Conservation (phyloP, 2,329 filamentous ascomycete species). For the Arthrobotrys iridis region DNA sequence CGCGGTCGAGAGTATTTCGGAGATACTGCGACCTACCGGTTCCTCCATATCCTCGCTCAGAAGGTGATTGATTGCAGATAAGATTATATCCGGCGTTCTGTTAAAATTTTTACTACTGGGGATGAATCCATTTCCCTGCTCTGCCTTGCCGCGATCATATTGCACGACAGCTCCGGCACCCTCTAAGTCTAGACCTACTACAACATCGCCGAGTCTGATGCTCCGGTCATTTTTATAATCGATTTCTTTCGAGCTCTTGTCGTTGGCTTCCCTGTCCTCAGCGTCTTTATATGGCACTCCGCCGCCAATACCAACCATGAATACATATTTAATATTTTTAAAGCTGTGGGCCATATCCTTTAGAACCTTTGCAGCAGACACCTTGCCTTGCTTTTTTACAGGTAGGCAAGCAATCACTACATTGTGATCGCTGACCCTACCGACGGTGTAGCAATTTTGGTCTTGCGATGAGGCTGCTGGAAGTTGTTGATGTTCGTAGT, state of each 20-base stretch:
- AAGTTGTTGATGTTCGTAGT: constrained; percentile 43
- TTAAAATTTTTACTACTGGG: neutral
- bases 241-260: neutral
- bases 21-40: neutral
- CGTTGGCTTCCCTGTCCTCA: neutral
- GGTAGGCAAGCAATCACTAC: constrained; percentile 55
- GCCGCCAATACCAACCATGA: too few relatives aligned
- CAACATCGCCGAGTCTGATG: constrained; percentile 3
- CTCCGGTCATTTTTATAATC: neutral
- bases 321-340: too few relatives aligned
- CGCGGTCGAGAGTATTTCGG: neutral
- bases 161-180: neutral
- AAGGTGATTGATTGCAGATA: neutral
- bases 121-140: neutral
- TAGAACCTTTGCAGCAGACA: constrained; percentile 54
- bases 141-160: neutral
- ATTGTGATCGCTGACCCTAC: constrained; percentile 53
- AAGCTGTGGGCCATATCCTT: constrained; percentile 55
- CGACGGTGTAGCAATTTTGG: constrained; percentile 53
- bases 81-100: neutral
- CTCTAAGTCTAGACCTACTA: neutral
- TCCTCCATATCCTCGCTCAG: neutral
- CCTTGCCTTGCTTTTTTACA: constrained; percentile 39
- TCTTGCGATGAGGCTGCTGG: constrained; percentile 18
- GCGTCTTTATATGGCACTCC: too few relatives aligned